phyloP scores from a whole-genome alignment of 2,329 filamentous ascomycete species.

The Thielaviopsis populi region DNA sequence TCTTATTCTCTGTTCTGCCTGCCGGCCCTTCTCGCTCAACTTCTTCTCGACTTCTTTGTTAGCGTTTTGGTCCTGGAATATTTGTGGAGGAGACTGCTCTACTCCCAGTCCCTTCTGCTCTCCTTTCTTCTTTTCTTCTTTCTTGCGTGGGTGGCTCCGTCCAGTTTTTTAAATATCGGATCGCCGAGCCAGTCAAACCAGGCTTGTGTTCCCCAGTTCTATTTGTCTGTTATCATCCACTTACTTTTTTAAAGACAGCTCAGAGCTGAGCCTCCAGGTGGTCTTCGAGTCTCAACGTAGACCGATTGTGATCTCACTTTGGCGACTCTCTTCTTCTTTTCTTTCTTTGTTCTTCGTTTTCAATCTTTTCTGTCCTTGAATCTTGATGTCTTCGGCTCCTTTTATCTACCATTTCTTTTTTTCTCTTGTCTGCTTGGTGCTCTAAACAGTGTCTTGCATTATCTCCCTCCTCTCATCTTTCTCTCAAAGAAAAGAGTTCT shows the following conservation, averaged over 20 bases:
- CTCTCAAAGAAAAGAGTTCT: not conserved
- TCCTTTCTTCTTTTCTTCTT: not conserved
- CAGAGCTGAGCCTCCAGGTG: not conserved
- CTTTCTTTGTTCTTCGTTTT: not conserved
- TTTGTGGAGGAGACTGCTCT: not conserved
- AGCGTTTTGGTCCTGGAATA: not conserved
- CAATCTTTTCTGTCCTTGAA: not conserved
- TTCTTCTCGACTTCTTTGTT: not conserved
- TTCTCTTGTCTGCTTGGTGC: not conserved
- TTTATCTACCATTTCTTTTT: constrained; percentile 2
- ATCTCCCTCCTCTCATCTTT: not conserved
- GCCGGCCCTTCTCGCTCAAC: not conserved
- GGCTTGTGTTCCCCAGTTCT: not conserved
- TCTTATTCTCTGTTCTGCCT: not conserved
- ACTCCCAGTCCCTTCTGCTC: not conserved
- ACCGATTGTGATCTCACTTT: not conserved
- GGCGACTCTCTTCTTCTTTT: not conserved
- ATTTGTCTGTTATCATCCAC: not conserved
- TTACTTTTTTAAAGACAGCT: not conserved
- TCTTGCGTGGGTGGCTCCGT: not conserved
- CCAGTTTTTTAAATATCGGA: constrained; percentile 1
- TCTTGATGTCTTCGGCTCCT: not conserved
- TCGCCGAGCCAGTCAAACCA: not conserved
- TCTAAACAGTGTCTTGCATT: not conserved
- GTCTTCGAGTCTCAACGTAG: not conserved